These are phyloP conservation scores for Cornus florida DNA, from an alignment of 148 eudicot species.

Conservation along the genomic window DNA sequence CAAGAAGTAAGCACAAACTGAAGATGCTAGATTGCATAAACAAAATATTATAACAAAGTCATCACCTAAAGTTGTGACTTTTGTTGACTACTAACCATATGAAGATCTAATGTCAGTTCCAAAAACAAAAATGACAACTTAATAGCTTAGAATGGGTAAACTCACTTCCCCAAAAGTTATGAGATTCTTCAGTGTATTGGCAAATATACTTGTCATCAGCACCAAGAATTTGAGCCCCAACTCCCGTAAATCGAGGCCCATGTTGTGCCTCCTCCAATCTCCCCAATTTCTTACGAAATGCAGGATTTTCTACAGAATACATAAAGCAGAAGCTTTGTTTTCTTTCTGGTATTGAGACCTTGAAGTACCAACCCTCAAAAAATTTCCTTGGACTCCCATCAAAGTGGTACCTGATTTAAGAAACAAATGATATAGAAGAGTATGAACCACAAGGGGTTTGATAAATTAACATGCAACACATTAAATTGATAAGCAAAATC, in stretches of 20 bases:
- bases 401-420: slow-evolving; percentile 69
- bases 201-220: slow-evolving; percentile 93
- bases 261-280: slow-evolving; percentile 54
- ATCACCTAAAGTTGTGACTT: background rate
- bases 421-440: slow-evolving; percentile 10
- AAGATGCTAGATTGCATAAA: background rate
- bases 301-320: slow-evolving; percentile 93
- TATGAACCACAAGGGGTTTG: background rate
- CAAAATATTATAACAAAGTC: background rate
- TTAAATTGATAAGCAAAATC: background rate
- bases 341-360: slow-evolving; percentile 83
- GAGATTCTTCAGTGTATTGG: slow-evolving; percentile 66
- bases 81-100: background rate
- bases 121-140: background rate
- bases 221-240: slow-evolving; percentile 94
- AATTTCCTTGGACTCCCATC: slow-evolving; percentile 77
- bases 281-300: slow-evolving; percentile 61
- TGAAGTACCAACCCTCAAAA: slow-evolving; percentile 99
- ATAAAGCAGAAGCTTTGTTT: slow-evolving; percentile 96
- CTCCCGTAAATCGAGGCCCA: slow-evolving; percentile 83
- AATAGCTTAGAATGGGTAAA: slow-evolving; percentile 4
- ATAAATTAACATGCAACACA: background rate
- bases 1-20: background rate
- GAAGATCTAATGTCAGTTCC: background rate
- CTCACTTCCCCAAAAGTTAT: slow-evolving; percentile 96